phyloP scores from a whole-genome alignment of 352 stramenopile genomes.

The Albugo candida region DNA sequence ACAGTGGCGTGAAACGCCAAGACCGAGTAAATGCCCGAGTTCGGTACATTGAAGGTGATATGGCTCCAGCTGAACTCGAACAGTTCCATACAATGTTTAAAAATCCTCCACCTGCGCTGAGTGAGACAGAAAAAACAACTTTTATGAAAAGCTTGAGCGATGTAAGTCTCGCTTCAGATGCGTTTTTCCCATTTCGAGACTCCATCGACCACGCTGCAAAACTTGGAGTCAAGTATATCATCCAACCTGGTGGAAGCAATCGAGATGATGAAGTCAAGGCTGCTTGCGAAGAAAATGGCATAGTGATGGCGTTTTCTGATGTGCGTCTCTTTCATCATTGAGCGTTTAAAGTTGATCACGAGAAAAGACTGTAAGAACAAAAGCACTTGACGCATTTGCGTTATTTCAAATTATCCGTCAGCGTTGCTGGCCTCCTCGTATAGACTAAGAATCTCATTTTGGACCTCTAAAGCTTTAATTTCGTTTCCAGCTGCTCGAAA shows the following conservation, averaged over 20 bases:
- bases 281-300: conserved; percentile 96
- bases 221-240: conserved; percentile 94
- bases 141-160: conserved; percentile 83
- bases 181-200: conserved; percentile 99
- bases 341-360: no score
- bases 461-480: conserved; percentile 50
- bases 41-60: conserved; percentile 99
- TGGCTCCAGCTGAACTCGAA: conserved; percentile 87
- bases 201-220: conserved; percentile 94
- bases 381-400: no score
- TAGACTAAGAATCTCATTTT: conserved; percentile 63
- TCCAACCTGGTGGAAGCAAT: conserved; percentile 84
- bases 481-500: conserved; percentile 59
- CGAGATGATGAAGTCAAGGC: conserved; percentile 82
- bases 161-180: conserved; percentile 94
- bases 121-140: conserved; percentile 84
- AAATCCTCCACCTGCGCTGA: conserved; percentile 84
- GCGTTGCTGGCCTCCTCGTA: no score
- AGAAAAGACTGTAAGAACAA: no score
- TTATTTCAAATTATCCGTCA: no score
- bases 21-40: conserved; percentile 98
- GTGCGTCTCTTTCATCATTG: conserved; percentile 99
- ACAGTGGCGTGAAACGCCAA: conserved; percentile 94
- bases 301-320: conserved; percentile 98
- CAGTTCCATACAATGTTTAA: conserved; percentile 94